Percentiles rank a stretch among this genome's conserved stretches.
Evolutionary conservation across 768 basidiomycete species (phyloP).

Genomic region (Saitozyma podzolica): DNA sequence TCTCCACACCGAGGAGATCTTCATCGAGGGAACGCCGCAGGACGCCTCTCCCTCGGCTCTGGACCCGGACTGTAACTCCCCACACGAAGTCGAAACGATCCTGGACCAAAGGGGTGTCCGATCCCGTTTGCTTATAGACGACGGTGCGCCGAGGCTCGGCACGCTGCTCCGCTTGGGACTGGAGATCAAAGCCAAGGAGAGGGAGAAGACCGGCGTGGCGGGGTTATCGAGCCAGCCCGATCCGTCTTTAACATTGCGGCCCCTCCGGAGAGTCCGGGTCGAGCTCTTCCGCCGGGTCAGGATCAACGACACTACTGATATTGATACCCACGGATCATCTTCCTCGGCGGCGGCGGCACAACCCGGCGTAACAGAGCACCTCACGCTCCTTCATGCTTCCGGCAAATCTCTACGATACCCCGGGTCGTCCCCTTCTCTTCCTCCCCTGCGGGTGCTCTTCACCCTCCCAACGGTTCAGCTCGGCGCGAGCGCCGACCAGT

Average conservation of each 20-base stretch:
- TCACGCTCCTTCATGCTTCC: conserved; percentile 69
- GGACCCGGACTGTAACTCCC: neutral
- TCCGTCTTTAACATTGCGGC: conserved; percentile 30
- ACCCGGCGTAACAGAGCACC: conserved; percentile 10
- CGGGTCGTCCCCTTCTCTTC: conserved; percentile 61
- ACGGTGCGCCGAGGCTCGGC: conserved; percentile 28
- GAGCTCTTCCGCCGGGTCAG: conserved; percentile 42
- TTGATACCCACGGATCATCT: neutral
- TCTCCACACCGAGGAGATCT: conserved; percentile 21
- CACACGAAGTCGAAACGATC: conserved; percentile 25
- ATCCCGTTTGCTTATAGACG: conserved; percentile 34
- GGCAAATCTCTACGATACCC: conserved; percentile 93
- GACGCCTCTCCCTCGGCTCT: conserved; percentile 10
- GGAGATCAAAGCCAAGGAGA: conserved; percentile 33
- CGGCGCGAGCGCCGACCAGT: conserved; percentile 58
- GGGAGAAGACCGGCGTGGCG: conserved; percentile 33
- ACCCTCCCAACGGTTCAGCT: conserved; percentile 61
- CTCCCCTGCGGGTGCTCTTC: conserved; percentile 65
- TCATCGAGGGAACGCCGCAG: conserved; percentile 39
- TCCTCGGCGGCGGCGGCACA: conserved; percentile 8
- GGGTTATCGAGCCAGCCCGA: conserved; percentile 25
- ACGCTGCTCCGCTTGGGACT: conserved; percentile 41
- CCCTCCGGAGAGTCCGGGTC: conserved; percentile 43
- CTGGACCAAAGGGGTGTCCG: conserved; percentile 31
- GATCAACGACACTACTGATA: neutral